A percentile compares a stretch with the other conserved stretches of the same genome.
phyloP scores from a whole-genome alignment of 1,284 basidiomycete genomes.

The Peniophora sp. region DNA sequence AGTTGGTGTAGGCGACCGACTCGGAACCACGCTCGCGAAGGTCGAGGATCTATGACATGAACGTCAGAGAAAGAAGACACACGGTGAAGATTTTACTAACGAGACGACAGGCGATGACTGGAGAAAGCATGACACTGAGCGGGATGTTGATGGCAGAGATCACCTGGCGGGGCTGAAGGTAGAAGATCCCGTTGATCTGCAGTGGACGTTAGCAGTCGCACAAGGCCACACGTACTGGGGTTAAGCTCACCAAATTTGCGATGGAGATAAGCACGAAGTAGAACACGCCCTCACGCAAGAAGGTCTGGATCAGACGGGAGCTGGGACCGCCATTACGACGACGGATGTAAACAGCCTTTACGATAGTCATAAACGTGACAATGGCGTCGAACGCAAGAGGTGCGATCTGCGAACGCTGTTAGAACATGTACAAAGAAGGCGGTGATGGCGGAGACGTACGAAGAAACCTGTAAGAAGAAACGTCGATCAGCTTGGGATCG shows the following conservation, averaged over 20 bases:
- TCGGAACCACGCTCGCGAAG: constrained; percentile 70
- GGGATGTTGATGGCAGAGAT: constrained; percentile 81
- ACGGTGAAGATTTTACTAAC: constrained; percentile 27
- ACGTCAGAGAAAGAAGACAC: neutral
- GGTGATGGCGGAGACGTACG: constrained; percentile 30
- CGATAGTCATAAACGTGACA: constrained; percentile 69
- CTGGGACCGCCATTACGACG: constrained; percentile 65
- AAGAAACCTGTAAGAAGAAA: constrained; percentile 48
- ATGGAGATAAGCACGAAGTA: constrained; percentile 77
- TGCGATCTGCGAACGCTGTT: constrained; percentile 43
- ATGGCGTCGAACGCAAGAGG: constrained; percentile 72
- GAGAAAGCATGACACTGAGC: constrained; percentile 79
- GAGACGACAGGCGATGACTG: constrained; percentile 67
- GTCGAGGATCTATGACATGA: constrained; percentile 53
- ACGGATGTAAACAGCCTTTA: constrained; percentile 58
- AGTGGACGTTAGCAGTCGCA: constrained; percentile 1
- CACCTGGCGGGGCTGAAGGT: constrained; percentile 73
- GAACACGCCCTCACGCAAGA: constrained; percentile 75
- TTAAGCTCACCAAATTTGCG: constrained; percentile 51
- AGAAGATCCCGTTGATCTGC: constrained; percentile 72
- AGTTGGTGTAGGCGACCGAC: constrained; percentile 55
- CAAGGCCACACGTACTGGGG: neutral
- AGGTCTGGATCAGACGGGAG: constrained; percentile 72
- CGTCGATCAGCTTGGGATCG: constrained; percentile 6
- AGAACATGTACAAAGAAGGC: neutral